Conservation (phyloP, 345 rosid species). For the Euphorbia peplus region DNA sequence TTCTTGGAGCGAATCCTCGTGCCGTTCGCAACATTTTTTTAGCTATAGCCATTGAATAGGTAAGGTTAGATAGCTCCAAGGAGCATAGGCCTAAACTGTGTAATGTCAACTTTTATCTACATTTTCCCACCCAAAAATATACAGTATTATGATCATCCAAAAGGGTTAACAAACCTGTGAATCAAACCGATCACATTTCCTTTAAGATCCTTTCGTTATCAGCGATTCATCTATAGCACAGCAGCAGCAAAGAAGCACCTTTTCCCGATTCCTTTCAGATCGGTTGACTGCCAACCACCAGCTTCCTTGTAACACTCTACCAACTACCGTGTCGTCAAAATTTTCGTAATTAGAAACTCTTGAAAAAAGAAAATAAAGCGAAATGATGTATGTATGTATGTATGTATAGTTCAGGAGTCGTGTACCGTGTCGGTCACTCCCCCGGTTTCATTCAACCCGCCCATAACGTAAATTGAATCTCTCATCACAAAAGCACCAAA, state of each 20-base stretch:
- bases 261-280: slow-evolving; percentile 32
- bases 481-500: slow-evolving; percentile 31
- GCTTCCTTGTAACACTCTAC: slow-evolving; percentile 36
- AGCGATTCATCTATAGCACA: slow-evolving; percentile 11
- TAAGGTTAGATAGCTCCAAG: too few relatives aligned
- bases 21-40: too few relatives aligned
- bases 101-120: background rate
- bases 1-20: too few relatives aligned
- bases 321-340: slow-evolving; percentile 8
- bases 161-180: background rate
- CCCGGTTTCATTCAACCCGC: slow-evolving; percentile 26
- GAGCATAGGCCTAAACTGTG: too few relatives aligned
- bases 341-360: background rate
- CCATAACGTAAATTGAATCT: slow-evolving; percentile 32
- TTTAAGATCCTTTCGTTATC: background rate
- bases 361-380: background rate
- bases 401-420: background rate
- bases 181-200: background rate
- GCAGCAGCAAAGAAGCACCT: slow-evolving; percentile 32
- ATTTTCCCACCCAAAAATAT: background rate
- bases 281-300: slow-evolving; percentile 32
- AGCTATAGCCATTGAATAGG: too few relatives aligned
- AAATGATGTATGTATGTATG: background rate
- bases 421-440: slow-evolving; percentile 30
- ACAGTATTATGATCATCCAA: background rate